Conservation (phyloP, 2,329 filamentous ascomycete species). For the Arthrinium phaeospermum region DNA sequence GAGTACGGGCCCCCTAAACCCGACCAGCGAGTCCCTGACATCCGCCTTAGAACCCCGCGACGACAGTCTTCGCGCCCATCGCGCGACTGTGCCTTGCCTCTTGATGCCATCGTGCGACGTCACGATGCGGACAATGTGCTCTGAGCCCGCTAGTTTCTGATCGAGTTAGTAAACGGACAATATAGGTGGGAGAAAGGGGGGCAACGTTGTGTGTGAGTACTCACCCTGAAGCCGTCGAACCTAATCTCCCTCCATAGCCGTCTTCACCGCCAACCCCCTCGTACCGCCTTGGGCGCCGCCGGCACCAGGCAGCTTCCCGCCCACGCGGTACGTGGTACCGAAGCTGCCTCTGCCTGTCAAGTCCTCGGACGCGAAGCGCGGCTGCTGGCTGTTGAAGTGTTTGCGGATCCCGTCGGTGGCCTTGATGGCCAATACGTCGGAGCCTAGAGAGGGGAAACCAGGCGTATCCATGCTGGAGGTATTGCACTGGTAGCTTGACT, state of each 20-base stretch:
- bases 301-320: not conserved
- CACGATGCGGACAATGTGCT: constrained; percentile 1
- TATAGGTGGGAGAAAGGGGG: no score
- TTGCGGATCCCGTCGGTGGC: not conserved
- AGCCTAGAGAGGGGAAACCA: not conserved
- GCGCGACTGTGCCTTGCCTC: not conserved
- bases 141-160: not conserved
- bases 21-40: not conserved
- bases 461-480: not conserved
- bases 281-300: not conserved
- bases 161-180: not conserved
- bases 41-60: not conserved
- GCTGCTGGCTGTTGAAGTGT: not conserved
- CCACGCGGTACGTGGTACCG: not conserved
- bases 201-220: no score
- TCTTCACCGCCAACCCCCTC: not conserved
- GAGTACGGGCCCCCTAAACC: not conserved
- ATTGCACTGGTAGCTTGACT: not conserved
- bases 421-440: not conserved
- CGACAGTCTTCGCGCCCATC: not conserved
- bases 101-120: not conserved
- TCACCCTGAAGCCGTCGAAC: no score
- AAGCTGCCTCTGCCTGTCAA: not conserved
- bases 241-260: not conserved
- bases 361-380: not conserved